Evolutionary conservation across 2,329 filamentous ascomycete species (phyloP).

Genomic region (Didymellaceae sp.): DNA sequence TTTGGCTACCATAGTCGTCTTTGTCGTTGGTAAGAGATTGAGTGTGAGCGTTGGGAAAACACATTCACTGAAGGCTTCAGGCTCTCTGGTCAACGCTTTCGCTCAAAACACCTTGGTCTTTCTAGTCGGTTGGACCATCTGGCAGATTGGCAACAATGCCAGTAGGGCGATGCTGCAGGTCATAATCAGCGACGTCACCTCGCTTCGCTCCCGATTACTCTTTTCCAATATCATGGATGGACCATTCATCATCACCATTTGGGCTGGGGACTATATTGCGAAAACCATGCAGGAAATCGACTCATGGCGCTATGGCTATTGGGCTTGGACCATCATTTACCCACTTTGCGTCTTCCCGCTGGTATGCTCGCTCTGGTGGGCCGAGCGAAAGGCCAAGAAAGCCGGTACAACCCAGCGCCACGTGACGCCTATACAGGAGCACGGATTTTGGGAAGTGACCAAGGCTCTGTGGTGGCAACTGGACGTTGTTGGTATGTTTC

Average conservation of each 20-base stretch:
- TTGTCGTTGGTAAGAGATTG: slow-evolving; percentile 51
- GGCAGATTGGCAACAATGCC: slow-evolving; percentile 66
- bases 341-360: slow-evolving; percentile 63
- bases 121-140: slow-evolving; percentile 51
- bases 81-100: slow-evolving; percentile 62
- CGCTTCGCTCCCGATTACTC: slow-evolving; percentile 66
- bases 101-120: slow-evolving; percentile 60
- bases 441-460: slow-evolving; percentile 48
- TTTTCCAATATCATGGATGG: slow-evolving; percentile 63
- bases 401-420: slow-evolving; percentile 55
- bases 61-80: slow-evolving; percentile 15
- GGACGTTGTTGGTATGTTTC: slow-evolving; percentile 58
- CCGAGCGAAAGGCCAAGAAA: slow-evolving; percentile 60
- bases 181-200: slow-evolving; percentile 69
- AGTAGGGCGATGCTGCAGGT: slow-evolving; percentile 68
- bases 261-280: slow-evolving; percentile 66
- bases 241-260: slow-evolving; percentile 60
- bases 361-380: slow-evolving; percentile 58
- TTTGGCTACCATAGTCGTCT: slow-evolving; percentile 62
- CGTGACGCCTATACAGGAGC: slow-evolving; percentile 52
- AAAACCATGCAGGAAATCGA: slow-evolving; percentile 57
- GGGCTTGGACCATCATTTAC: slow-evolving; percentile 68
- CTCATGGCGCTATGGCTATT: slow-evolving; percentile 66
- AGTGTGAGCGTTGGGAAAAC: neutral
- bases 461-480: slow-evolving; percentile 62